Conservation (phyloP, 1,139 yeast genomes). For the Debaryomycetaceae sp. region DNA sequence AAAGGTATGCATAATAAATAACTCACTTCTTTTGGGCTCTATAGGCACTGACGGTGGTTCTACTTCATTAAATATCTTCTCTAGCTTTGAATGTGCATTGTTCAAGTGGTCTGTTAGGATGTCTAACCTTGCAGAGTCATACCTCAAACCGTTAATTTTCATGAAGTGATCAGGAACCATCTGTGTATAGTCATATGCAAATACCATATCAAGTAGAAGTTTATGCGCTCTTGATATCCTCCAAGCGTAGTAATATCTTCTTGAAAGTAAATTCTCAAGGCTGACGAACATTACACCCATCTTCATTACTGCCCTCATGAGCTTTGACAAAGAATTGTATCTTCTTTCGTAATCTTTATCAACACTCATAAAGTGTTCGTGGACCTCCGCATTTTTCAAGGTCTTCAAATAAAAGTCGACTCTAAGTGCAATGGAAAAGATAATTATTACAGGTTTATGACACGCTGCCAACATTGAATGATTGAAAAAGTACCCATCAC, state of each 20-base stretch:
- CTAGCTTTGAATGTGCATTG: not conserved
- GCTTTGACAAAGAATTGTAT: not conserved
- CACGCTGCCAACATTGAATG: not conserved
- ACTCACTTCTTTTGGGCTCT: no score
- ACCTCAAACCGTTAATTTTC: not conserved
- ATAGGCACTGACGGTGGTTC: not conserved
- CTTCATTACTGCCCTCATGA: not conserved
- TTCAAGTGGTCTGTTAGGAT: not conserved
- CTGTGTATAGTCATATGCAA: constrained; percentile 10
- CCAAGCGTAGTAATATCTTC: constrained; percentile 54
- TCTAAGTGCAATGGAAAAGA: not conserved
- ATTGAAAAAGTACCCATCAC: not conserved
- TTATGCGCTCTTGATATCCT: constrained; percentile 28
- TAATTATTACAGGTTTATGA: not conserved
- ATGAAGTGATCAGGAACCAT: not conserved
- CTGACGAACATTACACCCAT: constrained; percentile 4
- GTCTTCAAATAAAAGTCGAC: not conserved
- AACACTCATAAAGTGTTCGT: not conserved
- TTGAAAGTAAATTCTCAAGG: constrained; percentile 17
- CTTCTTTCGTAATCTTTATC: not conserved
- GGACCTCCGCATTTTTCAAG: not conserved
- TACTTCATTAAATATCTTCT: not conserved
- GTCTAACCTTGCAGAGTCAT: not conserved
- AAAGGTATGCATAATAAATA: no score
- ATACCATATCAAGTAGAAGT: constrained; percentile 8